Conservation (phyloP, 257 asterid genomes). For the Parsonsia alboflavescens region DNA sequence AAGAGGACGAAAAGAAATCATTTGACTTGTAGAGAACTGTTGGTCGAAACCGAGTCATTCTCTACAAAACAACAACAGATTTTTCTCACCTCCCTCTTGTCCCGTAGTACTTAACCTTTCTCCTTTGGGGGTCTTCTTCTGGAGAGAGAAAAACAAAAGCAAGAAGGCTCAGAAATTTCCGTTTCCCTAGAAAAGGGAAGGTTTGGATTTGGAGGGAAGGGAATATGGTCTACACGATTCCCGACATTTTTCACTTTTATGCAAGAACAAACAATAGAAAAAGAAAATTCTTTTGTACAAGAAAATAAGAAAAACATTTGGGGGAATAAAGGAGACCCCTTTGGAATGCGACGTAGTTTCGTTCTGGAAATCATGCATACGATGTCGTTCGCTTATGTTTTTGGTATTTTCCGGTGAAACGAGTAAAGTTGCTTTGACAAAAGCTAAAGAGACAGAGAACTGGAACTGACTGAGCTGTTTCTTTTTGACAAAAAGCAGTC, state of each 20-base stretch:
- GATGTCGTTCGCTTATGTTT: slow-evolving; percentile 13
- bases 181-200: slow-evolving; percentile 49
- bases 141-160: slow-evolving; percentile 1
- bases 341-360: slow-evolving; percentile 3
- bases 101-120: not conserved
- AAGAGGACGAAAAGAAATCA: slow-evolving; percentile 8
- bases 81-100: not conserved
- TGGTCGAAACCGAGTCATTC: not conserved
- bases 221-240: slow-evolving; percentile 29
- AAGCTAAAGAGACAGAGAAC: not conserved
- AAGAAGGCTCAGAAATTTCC: slow-evolving; percentile 21
- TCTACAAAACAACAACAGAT: slow-evolving; percentile 16
- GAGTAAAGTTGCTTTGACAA: slow-evolving; percentile 7
- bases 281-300: not conserved
- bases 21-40: slow-evolving; percentile 12
- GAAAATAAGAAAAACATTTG: not conserved
- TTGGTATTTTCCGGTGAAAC: not conserved
- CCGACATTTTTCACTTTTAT: slow-evolving; percentile 32
- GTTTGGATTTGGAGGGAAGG: slow-evolving; percentile 63
- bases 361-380: not conserved
- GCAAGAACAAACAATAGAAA: not conserved
- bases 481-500: slow-evolving; percentile 16
- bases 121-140: not conserved
- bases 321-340: not conserved
- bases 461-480: slow-evolving; percentile 17